phyloP scores from a whole-genome alignment of 352 stramenopile species.

The Phytophthora tubulina region DNA sequence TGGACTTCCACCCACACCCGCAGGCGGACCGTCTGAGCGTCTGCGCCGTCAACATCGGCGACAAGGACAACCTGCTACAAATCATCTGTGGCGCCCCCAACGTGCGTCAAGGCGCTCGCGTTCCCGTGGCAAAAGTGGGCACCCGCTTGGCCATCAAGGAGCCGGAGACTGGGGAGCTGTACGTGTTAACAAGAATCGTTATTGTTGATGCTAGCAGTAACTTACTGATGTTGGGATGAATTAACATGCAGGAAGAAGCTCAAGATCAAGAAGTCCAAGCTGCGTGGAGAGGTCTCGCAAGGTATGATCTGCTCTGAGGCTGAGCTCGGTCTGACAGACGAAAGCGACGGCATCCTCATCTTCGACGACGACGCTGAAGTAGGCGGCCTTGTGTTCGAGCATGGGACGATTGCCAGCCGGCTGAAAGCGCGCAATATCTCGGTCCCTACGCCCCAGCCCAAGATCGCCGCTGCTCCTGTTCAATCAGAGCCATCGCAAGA shows the following conservation, averaged over 20 bases:
- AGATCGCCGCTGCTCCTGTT: slow-evolving; percentile 10
- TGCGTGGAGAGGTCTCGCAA: slow-evolving; percentile 79
- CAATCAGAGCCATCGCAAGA: slow-evolving; percentile 11
- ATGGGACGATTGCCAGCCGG: slow-evolving; percentile 47
- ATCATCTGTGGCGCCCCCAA: slow-evolving; percentile 85
- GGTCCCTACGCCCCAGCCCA: slow-evolving; percentile 11
- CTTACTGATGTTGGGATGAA: slow-evolving; percentile 12
- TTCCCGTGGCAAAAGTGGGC: slow-evolving; percentile 76
- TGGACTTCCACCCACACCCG: slow-evolving; percentile 65
- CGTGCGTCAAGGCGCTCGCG: slow-evolving; percentile 60
- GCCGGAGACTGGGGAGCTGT: slow-evolving; percentile 57
- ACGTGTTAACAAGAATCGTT: slow-evolving; percentile 22
- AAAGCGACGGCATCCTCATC: slow-evolving; percentile 78
- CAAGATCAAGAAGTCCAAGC: slow-evolving; percentile 90
- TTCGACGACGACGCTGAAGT: slow-evolving; percentile 65
- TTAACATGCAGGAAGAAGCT: slow-evolving; percentile 63
- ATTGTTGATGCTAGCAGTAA: neutral
- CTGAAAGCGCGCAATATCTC: slow-evolving; percentile 38
- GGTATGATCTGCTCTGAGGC: slow-evolving; percentile 88
- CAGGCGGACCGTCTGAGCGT: slow-evolving; percentile 74
- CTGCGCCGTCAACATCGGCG: slow-evolving; percentile 71
- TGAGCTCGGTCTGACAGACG: slow-evolving; percentile 67
- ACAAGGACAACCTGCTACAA: slow-evolving; percentile 67
- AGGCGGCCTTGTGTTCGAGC: slow-evolving; percentile 59
- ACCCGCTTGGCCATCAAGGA: slow-evolving; percentile 71